These are phyloP conservation scores for button mushroom (Agaricus bisporus) DNA, from an alignment of 768 basidiomycete species.

Conservation along the genomic window DNA sequence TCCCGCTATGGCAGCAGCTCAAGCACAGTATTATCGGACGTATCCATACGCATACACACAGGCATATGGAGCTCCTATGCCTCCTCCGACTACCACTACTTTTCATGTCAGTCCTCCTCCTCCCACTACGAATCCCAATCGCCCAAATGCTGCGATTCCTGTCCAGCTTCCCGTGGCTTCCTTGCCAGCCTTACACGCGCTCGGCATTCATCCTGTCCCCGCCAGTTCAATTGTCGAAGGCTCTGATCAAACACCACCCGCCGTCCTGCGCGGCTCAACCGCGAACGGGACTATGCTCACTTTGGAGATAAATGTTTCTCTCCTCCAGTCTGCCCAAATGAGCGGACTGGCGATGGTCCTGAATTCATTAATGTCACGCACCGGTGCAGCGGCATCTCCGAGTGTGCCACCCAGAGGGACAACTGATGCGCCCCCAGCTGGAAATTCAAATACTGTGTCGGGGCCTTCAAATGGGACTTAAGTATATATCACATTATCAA, in stretches of 20 bases:
- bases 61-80: conserved; percentile 38
- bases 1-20: conserved; percentile 25
- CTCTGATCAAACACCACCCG: conserved; percentile 58
- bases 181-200: conserved; percentile 55
- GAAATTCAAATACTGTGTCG: not conserved
- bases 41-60: conserved; percentile 65
- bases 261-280: conserved; percentile 67
- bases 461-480: not conserved
- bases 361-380: conserved; percentile 62
- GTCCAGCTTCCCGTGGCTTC: conserved; percentile 69
- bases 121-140: conserved; percentile 26
- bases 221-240: conserved; percentile 46
- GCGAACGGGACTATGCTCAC: conserved; percentile 67
- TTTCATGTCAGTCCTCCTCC: conserved; percentile 21
- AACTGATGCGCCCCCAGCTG: not conserved
- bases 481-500: not conserved
- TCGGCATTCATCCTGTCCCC: conserved; percentile 71
- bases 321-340: conserved; percentile 72
- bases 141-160: conserved; percentile 39
- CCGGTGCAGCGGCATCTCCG: conserved; percentile 14
- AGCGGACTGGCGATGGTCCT: conserved; percentile 66
- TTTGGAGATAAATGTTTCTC: conserved; percentile 73
- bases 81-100: conserved; percentile 28
- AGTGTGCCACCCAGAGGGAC: not conserved
- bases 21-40: conserved; percentile 54